Evolutionary conservation across 2,329 filamentous ascomycete genomes (phyloP), one percentile per base, ranked within the genome.

Genomic region (Aspergillus ibericus): DNA sequence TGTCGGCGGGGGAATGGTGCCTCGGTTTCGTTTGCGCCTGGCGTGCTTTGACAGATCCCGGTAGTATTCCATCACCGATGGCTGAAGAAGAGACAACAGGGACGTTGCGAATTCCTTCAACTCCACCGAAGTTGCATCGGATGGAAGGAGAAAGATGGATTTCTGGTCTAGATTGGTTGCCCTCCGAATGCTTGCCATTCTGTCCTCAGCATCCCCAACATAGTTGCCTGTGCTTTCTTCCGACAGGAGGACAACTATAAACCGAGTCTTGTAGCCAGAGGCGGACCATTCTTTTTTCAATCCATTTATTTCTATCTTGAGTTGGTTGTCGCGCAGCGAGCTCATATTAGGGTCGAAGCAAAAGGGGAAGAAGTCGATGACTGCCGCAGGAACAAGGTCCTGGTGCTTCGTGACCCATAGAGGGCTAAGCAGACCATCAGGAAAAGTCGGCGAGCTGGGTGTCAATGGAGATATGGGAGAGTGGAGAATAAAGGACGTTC

Each of bases 351-450:
- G 80, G 68, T 96, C 89, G 20, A 87, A 84, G 4, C 85, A 86
- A 58, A 97, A 85, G 35, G 84, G 83, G 71, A 96, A 96, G 77
- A 96, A 95, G 64, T 88, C 89, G 32, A 96, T 75, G 65, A 91
- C 88, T 25, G 91, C 83, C 61, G 91, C 90, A 1, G 93, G 93
- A 20, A 98, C 83, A 16, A 92, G 81, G 53, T 89, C 81, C 70
- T 96, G 93, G 72, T 98, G 93, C 73, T 98, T 99, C 59, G 85
- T 85, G 55, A 96, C 81, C 93, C 93, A 99, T 60, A 85, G 77
- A 18, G 88, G 83, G 60, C 92, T 87, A 72, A 97, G 86, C 59
- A 97, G 80, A 4, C 93, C 95, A 76, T 98, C 95, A 7, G 93
- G 93, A 71, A 95, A 98, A 2, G 96, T 83, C 2, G 86, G 81